Conservation (phyloP, 2,329 filamentous ascomycete species). For the Ceratocystis eucalypticola region DNA sequence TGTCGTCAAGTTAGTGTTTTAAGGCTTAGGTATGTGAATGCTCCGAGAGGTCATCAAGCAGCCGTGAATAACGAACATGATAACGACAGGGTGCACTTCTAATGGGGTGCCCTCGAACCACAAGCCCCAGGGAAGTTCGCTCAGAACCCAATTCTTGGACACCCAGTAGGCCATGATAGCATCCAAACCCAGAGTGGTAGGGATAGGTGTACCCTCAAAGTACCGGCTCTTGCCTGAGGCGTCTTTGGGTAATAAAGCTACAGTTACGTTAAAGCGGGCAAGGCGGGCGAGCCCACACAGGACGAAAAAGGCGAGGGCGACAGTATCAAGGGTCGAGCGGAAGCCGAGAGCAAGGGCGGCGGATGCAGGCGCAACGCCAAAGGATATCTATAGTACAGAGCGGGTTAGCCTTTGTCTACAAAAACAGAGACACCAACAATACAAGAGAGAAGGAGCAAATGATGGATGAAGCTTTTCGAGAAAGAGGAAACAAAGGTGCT, state of each 20-base stretch:
- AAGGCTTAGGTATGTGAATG: conserved; percentile 85
- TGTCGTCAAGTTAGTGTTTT: not conserved
- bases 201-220: conserved; percentile 95
- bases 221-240: conserved; percentile 81
- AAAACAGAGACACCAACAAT: not conserved
- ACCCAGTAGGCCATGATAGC: conserved; percentile 84
- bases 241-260: conserved; percentile 79
- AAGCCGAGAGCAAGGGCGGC: conserved; percentile 81
- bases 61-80: conserved; percentile 76
- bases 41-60: conserved; percentile 93
- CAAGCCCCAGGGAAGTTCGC: conserved; percentile 63
- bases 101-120: conserved; percentile 51
- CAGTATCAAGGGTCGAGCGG: conserved; percentile 69
- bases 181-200: conserved; percentile 71
- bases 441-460: not conserved
- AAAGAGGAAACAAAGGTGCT: not conserved
- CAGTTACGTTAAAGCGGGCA: conserved; percentile 95
- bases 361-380: conserved; percentile 78
- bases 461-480: not conserved
- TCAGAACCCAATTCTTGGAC: conserved; percentile 62
- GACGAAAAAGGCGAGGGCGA: conserved; percentile 74
- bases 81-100: conserved; percentile 73
- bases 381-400: conserved; percentile 59
- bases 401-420: not conserved
- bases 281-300: conserved; percentile 87